Percentiles rank a stretch among this genome's conserved stretches.
Evolutionary conservation across 2,329 filamentous ascomycete genomes (phyloP).

Genomic region (Sclerotinia borealis): DNA sequence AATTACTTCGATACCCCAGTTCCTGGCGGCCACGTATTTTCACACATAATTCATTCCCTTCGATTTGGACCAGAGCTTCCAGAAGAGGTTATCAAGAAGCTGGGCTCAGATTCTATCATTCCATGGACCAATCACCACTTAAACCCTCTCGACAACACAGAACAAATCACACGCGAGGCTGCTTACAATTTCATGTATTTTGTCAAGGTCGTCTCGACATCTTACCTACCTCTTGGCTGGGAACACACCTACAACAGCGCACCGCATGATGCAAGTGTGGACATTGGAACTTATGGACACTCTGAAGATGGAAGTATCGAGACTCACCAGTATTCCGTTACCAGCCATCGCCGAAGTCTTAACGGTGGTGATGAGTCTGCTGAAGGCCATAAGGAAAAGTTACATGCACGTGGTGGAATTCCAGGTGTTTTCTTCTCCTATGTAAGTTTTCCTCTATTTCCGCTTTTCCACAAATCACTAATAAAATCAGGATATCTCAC

Average conservation of each 20-base stretch:
- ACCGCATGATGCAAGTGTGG: slow-evolving; percentile 46
- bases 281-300: slow-evolving; percentile 63
- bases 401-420: slow-evolving; percentile 86
- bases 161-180: slow-evolving; percentile 71
- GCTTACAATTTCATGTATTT: slow-evolving; percentile 99
- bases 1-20: slow-evolving; percentile 80
- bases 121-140: slow-evolving; percentile 84
- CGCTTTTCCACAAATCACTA: neutral
- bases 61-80: slow-evolving; percentile 91
- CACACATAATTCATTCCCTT: slow-evolving; percentile 79
- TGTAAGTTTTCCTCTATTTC: slow-evolving; percentile 47
- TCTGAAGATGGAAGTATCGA: slow-evolving; percentile 75
- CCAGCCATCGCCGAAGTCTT: slow-evolving; percentile 88
- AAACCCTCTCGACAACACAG: slow-evolving; percentile 80
- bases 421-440: slow-evolving; percentile 99
- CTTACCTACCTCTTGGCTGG: slow-evolving; percentile 89
- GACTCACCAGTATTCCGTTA: slow-evolving; percentile 97
- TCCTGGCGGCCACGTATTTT: slow-evolving; percentile 73
- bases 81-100: slow-evolving; percentile 57
- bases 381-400: slow-evolving; percentile 85
- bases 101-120: slow-evolving; percentile 45
- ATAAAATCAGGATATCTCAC: slow-evolving; percentile 74
- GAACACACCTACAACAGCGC: slow-evolving; percentile 43
- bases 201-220: slow-evolving; percentile 94
- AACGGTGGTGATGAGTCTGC: slow-evolving; percentile 75